phyloP scores from a whole-genome alignment of 192 early-diverging fungal species.

The Mortierella hygrophila region DNA sequence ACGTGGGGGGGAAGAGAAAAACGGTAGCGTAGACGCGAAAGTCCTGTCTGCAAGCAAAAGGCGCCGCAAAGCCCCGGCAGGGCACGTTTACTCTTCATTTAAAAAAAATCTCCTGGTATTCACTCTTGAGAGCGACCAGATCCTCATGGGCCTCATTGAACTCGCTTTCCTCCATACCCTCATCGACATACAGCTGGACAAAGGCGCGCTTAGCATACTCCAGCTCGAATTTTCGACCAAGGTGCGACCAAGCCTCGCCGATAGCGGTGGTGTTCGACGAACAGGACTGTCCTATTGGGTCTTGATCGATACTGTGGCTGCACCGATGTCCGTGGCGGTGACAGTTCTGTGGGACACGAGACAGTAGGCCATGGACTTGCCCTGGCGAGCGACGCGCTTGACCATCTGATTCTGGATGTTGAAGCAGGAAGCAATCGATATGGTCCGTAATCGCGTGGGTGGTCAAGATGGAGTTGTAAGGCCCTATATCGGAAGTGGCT shows the following conservation, averaged over 20 bases:
- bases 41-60: too few relatives aligned
- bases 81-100: too few relatives aligned
- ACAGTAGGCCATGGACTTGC: conserved; percentile 99
- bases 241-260: conserved; percentile 98
- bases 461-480: conserved; percentile 99
- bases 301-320: conserved; percentile 89
- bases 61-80: too few relatives aligned
- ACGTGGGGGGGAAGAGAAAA: too few relatives aligned
- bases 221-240: conserved; percentile 99
- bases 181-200: conserved; percentile 99
- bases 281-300: conserved; percentile 96
- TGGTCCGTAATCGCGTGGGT: conserved; percentile 99
- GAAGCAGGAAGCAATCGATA: conserved; percentile 97
- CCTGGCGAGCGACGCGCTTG: conserved; percentile 97
- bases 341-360: conserved; percentile 99
- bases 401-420: conserved; percentile 99
- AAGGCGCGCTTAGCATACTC: conserved; percentile 99
- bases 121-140: conserved; percentile 98
- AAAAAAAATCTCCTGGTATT: neutral
- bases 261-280: conserved; percentile 99
- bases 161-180: conserved; percentile 99
- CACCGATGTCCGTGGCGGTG: conserved; percentile 97
- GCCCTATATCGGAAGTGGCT: conserved; percentile 96
- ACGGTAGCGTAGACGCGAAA: too few relatives aligned
- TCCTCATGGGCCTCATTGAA: conserved; percentile 99